These are phyloP conservation scores for Calonectria multiphialidica DNA, from an alignment of 2,329 filamentous ascomycete species.

Conservation along the genomic window DNA sequence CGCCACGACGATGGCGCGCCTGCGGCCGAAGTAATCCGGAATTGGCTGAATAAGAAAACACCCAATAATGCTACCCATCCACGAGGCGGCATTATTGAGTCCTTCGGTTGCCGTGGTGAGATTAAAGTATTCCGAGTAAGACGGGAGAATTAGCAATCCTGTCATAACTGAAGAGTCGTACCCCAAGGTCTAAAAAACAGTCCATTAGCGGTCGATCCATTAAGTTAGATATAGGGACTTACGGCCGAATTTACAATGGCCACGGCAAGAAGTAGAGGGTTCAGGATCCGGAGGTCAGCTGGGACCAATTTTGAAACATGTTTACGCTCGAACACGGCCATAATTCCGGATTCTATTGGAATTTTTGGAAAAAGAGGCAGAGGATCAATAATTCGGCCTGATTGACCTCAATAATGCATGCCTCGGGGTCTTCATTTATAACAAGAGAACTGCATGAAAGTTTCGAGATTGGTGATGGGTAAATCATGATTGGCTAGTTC, in stretches of 20 bases:
- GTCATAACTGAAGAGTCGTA: constrained; percentile 67
- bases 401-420: not conserved
- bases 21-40: constrained; percentile 45
- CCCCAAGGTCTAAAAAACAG: constrained; percentile 34
- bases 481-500: constrained; percentile 1
- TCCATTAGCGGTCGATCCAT: not conserved
- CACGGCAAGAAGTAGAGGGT: constrained; percentile 19
- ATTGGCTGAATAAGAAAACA: constrained; percentile 56
- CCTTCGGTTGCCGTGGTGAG: constrained; percentile 65
- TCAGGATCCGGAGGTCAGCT: constrained; percentile 13
- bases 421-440: constrained; percentile 6
- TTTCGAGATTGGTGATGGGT: constrained; percentile 8
- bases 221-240: not conserved
- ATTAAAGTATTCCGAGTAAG: constrained; percentile 67
- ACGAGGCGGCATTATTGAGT: constrained; percentile 68
- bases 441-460: not conserved
- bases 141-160: constrained; percentile 68
- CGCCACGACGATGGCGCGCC: constrained; percentile 38
- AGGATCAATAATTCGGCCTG: not conserved
- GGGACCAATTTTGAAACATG: constrained; percentile 27
- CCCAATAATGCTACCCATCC: constrained; percentile 62
- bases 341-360: not conserved
- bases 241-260: constrained; percentile 27
- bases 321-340: constrained; percentile 21
- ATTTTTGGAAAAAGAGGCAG: not conserved